Base-by-base conservation (phyloP, 1,139 yeast genomes). In the Hyphopichia buzzinii region DNA sequence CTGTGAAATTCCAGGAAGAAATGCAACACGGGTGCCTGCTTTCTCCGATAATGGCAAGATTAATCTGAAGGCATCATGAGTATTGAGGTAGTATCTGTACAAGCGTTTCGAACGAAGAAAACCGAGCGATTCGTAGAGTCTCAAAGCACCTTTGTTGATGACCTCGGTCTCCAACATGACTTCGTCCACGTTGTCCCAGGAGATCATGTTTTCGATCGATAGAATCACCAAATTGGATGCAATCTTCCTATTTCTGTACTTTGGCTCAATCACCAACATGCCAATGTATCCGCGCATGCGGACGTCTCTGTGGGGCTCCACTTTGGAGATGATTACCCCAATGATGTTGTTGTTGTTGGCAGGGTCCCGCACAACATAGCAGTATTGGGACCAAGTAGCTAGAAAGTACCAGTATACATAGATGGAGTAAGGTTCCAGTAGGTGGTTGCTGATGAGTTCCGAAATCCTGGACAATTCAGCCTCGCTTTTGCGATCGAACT, bases 161-260 rank as follows among this genome's bases (percentile, higher is more conserved):
- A 86, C 95, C 55, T 92, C 98, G 0, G 98, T 87, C 56, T 92
- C 98, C 40, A 92, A 70, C 68, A 84, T 83, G 15, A 90, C 79
- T 55, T 92, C 98, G 59, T 92, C 97, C 26, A 90, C 88, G 2
- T 74, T 62, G 41, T 68, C 70, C 44, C 67, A 58, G 4, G 63
- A 58, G 10, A 72, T 70, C 89, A 92, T 85, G 34, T 74, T 72
- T n/a, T 74, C 74, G 4, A 92, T 74, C 5, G 86, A 78, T 43
- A 69, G 55, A 36, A 71, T 67, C 22, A 90, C 90, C 39, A 92
- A 68, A 37, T 65, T 64, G 46, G 81, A 82, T 4, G 97, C 96
- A 33, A 90, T 84, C 2, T 96, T 96, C 33, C 64, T 67, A 8
- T 95, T 90, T 36, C 98, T 67, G 57, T 74, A 81, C 13, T 62